A percentile compares a stretch with the other conserved stretches of the same genome.
These are phyloP conservation scores for Lathyrus aphaca DNA, from an alignment of 306 rosid species.

Conservation along the genomic window DNA sequence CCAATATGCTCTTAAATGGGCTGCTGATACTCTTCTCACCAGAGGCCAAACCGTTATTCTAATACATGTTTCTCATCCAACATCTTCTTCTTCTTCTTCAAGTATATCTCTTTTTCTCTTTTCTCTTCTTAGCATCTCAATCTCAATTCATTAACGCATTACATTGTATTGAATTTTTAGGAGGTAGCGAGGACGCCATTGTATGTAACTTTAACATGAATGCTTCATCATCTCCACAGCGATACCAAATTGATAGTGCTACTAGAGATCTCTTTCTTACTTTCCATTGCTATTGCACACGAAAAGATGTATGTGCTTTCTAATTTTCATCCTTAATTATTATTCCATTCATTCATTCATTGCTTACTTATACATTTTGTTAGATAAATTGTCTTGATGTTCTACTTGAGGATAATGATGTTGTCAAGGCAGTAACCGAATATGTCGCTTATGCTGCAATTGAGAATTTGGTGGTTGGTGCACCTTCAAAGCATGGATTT, in stretches of 20 bases:
- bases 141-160: too few relatives aligned
- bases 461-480: constrained; percentile 76
- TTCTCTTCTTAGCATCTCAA: too few relatives aligned
- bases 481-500: constrained; percentile 77
- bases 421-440: constrained; percentile 74
- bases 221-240: constrained; percentile 54
- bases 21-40: constrained; percentile 67
- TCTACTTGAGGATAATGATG: constrained; percentile 77
- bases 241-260: constrained; percentile 53
- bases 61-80: constrained; percentile 63
- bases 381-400: constrained; percentile 90
- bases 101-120: too few relatives aligned
- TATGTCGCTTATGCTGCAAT: constrained; percentile 80
- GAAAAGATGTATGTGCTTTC: constrained; percentile 80
- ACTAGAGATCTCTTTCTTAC: constrained; percentile 69
- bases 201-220: constrained; percentile 47
- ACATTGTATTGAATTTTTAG: neutral
- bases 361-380: neutral
- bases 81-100: constrained; percentile 25
- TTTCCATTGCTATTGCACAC: constrained; percentile 93
- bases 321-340: too few relatives aligned
- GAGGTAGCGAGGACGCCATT: constrained; percentile 60
- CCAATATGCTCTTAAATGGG: constrained; percentile 82
- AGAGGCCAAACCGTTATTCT: constrained; percentile 74
- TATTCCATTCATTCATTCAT: neutral